Base-by-base conservation (phyloP, 1,139 yeast genomes). In the Spathaspora sp. region DNA sequence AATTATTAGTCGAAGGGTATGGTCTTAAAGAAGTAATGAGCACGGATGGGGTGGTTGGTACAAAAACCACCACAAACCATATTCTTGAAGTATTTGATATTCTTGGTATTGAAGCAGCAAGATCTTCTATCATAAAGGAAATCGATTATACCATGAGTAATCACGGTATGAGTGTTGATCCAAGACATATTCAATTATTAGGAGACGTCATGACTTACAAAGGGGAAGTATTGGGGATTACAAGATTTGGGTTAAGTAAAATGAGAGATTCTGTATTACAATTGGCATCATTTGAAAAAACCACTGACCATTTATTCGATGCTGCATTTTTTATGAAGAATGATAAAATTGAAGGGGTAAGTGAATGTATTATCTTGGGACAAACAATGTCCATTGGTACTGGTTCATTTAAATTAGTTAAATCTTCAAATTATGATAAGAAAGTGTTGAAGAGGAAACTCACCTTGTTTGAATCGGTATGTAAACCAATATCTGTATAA, bases 161-260 rank as follows among this genome's bases (percentile, higher is more conserved):
- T 67, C 99, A 95, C 76, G 99, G 99, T 68, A 95, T 95, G 99
- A 89, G 96, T 65, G 98, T 95, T 48, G 99, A 95, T 75, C 99
- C 99, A 52, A 96, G 99, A 76, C 99, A 95, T 70, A 90, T 95
- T 64, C 99, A 93, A 71, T 74, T 95, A 44, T 73, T 95, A 53
- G 99, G 99, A 53, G 99, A 95, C 65, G 99, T 95, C 47, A 95
- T 95, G 99, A 89, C 98, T 0, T 95, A 89, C 67, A 95, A 93
- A 71, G 99, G 99, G 50, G 99, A 95, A 64, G 96, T 95, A 7
- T 77, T 95, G 58, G 99, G 99, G 67, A 95, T 95, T 62, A 95
- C 99, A 3, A 81, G 99, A 69, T 95, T 95, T 60, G 99, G 99
- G 56, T 77, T 95, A 57, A 91, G 97, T 60, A 95, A 95, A 67